phyloP scores from a whole-genome alignment of 2,329 filamentous ascomycete genomes.

The Nigrograna mackinnonii region DNA sequence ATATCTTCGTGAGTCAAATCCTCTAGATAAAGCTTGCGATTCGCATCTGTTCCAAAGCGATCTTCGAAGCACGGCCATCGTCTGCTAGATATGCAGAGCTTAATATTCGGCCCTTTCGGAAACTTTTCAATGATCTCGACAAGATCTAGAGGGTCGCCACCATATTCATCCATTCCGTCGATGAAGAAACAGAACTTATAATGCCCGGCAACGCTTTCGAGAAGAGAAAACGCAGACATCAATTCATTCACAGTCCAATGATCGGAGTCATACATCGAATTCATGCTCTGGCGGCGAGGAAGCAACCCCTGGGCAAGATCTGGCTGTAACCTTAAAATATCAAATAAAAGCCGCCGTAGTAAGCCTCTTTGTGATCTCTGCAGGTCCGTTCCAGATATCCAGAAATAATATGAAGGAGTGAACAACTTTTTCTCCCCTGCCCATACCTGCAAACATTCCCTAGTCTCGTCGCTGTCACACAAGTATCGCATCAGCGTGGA shows the following conservation, averaged over 20 bases:
- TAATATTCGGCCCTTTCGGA: background rate
- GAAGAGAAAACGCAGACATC: too few relatives aligned
- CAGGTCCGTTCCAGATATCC: conserved; percentile 41
- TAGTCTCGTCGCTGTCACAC: conserved; percentile 27
- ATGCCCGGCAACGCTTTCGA: too few relatives aligned
- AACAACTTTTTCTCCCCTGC: conserved; percentile 27
- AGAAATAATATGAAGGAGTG: conserved; percentile 47
- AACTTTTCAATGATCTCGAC: background rate
- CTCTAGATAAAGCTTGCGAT: background rate
- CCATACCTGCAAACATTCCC: conserved; percentile 39
- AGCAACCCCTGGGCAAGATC: too few relatives aligned
- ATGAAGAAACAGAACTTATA: conserved; percentile 1
- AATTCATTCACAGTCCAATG: too few relatives aligned
- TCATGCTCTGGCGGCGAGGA: too few relatives aligned
- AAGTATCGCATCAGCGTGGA: conserved; percentile 54
- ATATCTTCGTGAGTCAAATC: background rate
- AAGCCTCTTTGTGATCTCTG: conserved; percentile 49
- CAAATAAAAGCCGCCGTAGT: conserved; percentile 39
- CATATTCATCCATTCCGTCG: background rate
- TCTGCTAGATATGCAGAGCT: conserved; percentile 1
- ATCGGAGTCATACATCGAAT: too few relatives aligned
- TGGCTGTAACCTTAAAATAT: too few relatives aligned
- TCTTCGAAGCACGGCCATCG: background rate
- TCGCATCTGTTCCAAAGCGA: background rate
- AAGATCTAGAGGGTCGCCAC: background rate